A percentile compares a stretch with the other conserved stretches of the same genome.
phyloP scores from a whole-genome alignment of 1,284 basidiomycete genomes.

The Fomitiporia mediterranea region DNA sequence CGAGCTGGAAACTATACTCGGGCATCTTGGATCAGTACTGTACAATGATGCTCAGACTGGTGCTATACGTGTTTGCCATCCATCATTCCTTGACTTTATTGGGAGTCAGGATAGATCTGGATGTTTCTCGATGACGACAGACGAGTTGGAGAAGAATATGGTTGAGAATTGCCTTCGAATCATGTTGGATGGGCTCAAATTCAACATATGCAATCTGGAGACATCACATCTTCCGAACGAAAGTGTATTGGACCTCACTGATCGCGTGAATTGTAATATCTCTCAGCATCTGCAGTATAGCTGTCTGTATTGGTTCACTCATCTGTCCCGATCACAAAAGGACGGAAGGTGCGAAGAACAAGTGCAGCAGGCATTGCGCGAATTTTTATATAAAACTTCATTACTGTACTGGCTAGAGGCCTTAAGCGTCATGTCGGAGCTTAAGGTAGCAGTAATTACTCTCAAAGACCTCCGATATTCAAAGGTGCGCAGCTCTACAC shows the following conservation, averaged over 20 bases:
- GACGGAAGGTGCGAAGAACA: background rate
- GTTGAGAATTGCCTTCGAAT: constrained; percentile 25
- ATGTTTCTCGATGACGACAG: constrained; percentile 24
- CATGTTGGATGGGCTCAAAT: constrained; percentile 30
- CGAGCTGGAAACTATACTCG: too few species aligned
- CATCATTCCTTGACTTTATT: too few species aligned
- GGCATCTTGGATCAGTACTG: too few species aligned
- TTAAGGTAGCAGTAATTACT: too few species aligned
- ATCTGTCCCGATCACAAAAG: too few species aligned
- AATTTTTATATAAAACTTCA: background rate
- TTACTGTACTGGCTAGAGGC: constrained; percentile 9
- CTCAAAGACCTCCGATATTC: too few species aligned
- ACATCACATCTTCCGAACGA: background rate
- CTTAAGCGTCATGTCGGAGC: background rate
- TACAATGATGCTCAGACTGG: too few species aligned
- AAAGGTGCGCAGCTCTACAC: too few species aligned
- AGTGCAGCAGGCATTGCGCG: background rate
- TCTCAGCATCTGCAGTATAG: too few species aligned
- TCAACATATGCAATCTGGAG: background rate
- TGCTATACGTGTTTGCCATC: too few species aligned
- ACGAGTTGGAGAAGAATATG: constrained; percentile 21
- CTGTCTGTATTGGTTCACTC: too few species aligned
- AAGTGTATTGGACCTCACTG: background rate
- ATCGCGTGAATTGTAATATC: background rate
- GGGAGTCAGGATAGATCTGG: background rate